Conservation (phyloP, 1,139 yeast species). For the Geotrichum aggregatum region DNA sequence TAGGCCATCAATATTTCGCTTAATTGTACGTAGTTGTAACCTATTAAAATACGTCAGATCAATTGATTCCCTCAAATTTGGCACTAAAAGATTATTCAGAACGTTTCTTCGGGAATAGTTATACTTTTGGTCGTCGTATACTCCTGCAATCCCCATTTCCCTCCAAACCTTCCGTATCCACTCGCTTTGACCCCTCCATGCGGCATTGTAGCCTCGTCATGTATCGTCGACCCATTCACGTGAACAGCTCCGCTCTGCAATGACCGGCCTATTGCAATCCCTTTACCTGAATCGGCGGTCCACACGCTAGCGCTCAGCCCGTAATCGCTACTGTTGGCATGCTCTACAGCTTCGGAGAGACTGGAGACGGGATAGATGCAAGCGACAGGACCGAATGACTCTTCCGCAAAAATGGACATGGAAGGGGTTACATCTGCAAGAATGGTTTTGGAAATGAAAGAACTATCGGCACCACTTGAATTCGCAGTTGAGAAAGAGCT, state of each 20-base stretch:
- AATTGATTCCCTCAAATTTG: too few species aligned
- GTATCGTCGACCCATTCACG: slow-evolving; percentile 47
- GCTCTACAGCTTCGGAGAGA: slow-evolving; percentile 33
- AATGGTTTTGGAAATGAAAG: slow-evolving; percentile 29
- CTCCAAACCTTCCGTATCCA: slow-evolving; percentile 52
- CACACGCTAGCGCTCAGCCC: slow-evolving; percentile 50
- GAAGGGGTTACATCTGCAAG: slow-evolving; percentile 40
- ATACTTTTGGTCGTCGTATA: slow-evolving; percentile 43
- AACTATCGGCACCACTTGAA: slow-evolving; percentile 1
- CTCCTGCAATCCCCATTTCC: slow-evolving; percentile 50
- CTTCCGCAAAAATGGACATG: slow-evolving; percentile 40
- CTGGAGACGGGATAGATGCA: slow-evolving; percentile 38
- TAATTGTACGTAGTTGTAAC: too few species aligned
- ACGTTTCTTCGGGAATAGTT: slow-evolving; percentile 30
- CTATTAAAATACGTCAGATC: too few species aligned
- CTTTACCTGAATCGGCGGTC: slow-evolving; percentile 41
- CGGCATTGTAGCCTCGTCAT: slow-evolving; percentile 50
- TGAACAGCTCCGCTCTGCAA: slow-evolving; percentile 51
- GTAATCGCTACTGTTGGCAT: slow-evolving; percentile 37
- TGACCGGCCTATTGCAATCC: slow-evolving; percentile 40
- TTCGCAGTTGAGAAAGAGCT: slow-evolving; percentile 31
- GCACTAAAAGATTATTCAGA: background rate
- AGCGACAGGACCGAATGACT: slow-evolving; percentile 51
- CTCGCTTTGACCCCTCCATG: slow-evolving; percentile 55
- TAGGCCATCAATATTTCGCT: too few species aligned